phyloP scores from a whole-genome alignment of 2,329 filamentous ascomycete genomes.

The Elsinoe arachidis region DNA sequence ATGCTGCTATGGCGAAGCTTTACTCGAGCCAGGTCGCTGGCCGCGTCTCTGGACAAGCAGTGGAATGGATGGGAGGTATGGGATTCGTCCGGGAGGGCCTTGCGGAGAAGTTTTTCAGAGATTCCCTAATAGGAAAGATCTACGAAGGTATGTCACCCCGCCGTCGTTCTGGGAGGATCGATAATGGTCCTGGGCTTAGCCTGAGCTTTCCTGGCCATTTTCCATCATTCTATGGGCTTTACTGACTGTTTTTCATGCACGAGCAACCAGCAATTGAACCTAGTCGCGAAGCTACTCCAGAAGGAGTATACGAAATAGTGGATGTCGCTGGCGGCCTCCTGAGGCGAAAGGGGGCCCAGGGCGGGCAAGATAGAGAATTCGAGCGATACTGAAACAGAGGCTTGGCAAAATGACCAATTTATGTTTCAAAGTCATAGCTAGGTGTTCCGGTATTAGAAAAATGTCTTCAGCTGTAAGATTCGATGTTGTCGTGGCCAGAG shows the following conservation, averaged over 20 bases:
- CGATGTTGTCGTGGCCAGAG: neutral
- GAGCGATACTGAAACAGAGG: neutral
- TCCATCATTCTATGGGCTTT: neutral
- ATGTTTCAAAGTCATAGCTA: neutral
- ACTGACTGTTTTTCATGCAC: constrained; percentile 57
- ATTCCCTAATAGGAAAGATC: constrained; percentile 97
- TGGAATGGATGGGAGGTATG: constrained; percentile 99
- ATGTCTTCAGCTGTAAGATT: neutral
- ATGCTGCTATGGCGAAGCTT: constrained; percentile 97
- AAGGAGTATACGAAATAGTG: constrained; percentile 54
- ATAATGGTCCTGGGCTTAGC: neutral
- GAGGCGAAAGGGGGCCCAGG: neutral
- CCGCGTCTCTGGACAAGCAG: constrained; percentile 71
- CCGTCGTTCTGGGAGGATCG: neutral
- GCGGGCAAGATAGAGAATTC: neutral
- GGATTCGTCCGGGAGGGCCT: constrained; percentile 93
- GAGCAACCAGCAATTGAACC: constrained; percentile 64
- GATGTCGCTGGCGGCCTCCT: neutral
- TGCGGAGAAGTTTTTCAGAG: constrained; percentile 95
- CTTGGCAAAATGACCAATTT: neutral
- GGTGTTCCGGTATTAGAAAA: neutral
- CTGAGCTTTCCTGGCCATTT: neutral
- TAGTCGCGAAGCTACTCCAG: constrained; percentile 60
- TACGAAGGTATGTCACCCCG: constrained; percentile 41
- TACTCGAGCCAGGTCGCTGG: constrained; percentile 89